A percentile compares a stretch with the other conserved stretches of the same genome.
Evolutionary conservation across 148 eudicot genomes (phyloP).

Genomic region (Camellia japonica): DNA sequence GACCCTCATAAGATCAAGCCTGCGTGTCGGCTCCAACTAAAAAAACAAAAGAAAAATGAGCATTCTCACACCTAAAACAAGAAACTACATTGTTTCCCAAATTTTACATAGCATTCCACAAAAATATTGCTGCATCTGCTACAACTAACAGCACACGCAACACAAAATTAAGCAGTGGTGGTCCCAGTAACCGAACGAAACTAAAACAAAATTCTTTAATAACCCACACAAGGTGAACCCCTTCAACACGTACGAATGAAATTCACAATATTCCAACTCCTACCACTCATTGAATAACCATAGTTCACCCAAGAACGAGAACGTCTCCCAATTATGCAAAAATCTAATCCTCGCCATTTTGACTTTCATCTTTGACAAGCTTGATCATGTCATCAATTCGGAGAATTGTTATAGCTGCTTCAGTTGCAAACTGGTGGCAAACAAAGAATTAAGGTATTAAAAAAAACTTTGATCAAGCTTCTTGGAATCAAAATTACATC

Average conservation of each 20-base stretch:
- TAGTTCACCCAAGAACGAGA: not conserved
- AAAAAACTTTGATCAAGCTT: not conserved
- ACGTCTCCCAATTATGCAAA: not conserved
- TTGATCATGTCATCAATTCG: slow-evolving; percentile 97
- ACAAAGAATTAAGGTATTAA: not conserved
- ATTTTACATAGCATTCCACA: not conserved
- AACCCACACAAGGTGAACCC: not conserved
- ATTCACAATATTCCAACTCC: not conserved
- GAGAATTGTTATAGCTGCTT: slow-evolving; percentile 97
- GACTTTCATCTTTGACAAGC: slow-evolving; percentile 88
- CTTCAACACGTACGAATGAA: not conserved
- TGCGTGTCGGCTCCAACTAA: no score
- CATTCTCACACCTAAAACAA: not conserved
- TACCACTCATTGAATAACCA: not conserved
- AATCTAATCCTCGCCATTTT: slow-evolving; percentile 33
- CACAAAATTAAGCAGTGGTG: not conserved
- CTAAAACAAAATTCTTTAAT: not conserved
- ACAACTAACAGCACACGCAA: not conserved
- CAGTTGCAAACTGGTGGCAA: slow-evolving; percentile 20
- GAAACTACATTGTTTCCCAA: not conserved
- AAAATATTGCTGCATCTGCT: not conserved
- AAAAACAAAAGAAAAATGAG: not conserved
- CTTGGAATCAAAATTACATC: not conserved
- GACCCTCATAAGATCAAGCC: no score
- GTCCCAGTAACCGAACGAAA: not conserved